Percentiles rank a stretch among this genome's conserved stretches.
These are phyloP conservation scores for Yarrowia sp. DNA, from an alignment of 805 yeast genomes.

Conservation along the genomic window DNA sequence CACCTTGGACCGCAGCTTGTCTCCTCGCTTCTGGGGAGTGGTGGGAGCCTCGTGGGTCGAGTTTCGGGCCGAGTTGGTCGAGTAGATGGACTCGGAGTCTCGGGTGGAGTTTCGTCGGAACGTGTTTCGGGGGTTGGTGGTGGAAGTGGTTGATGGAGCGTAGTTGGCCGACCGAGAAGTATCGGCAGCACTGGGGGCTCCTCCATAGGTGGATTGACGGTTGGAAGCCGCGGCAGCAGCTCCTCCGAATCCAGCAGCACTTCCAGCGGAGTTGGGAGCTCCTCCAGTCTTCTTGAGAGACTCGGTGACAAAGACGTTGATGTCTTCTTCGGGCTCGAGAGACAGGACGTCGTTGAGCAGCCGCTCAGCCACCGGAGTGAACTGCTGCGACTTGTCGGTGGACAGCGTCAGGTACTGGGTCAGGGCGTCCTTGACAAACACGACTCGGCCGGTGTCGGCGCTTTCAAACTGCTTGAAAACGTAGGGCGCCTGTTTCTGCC, in stretches of 20 bases:
- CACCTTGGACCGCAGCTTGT: constrained; percentile 48
- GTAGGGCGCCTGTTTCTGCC: constrained; percentile 81
- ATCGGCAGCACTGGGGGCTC: neutral
- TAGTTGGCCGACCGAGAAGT: constrained; percentile 13
- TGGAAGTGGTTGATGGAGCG: constrained; percentile 19
- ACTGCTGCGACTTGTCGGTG: constrained; percentile 59
- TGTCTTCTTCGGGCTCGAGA: constrained; percentile 67
- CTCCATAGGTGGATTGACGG: neutral
- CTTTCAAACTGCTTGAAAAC: constrained; percentile 76
- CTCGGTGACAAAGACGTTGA: constrained; percentile 60
- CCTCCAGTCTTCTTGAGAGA: neutral
- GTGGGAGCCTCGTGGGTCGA: constrained; percentile 40
- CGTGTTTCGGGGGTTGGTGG: constrained; percentile 31
- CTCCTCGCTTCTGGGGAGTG: constrained; percentile 39
- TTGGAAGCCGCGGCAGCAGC: constrained; percentile 1
- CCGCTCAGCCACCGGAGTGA: constrained; percentile 62
- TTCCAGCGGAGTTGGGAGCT: neutral
- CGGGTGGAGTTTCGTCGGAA: constrained; percentile 36
- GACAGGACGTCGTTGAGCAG: constrained; percentile 70
- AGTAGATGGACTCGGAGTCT: constrained; percentile 39
- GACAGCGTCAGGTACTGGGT: constrained; percentile 68
- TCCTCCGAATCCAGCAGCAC: neutral
- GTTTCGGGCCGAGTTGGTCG: constrained; percentile 41
- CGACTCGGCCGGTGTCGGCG: constrained; percentile 69
- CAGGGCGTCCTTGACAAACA: constrained; percentile 68